Percentiles rank a stretch among this genome's conserved stretches.
These are phyloP conservation scores for Rubia peregrina DNA, from an alignment of 305 asterid species.

Conservation along the genomic window DNA sequence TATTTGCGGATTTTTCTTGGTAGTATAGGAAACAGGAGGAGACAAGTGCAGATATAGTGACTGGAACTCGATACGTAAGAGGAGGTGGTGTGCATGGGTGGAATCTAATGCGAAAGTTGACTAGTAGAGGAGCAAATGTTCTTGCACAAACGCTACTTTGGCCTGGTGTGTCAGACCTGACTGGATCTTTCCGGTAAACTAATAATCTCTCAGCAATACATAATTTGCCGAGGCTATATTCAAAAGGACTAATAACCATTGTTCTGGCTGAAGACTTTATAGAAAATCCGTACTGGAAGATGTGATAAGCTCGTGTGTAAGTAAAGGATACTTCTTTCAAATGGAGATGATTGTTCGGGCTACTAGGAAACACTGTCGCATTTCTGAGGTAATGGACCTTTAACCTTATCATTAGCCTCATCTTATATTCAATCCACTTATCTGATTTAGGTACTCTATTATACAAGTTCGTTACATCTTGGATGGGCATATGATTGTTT, in stretches of 20 bases:
- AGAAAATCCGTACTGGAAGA: conserved; percentile 80
- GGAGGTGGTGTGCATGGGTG: conserved; percentile 98
- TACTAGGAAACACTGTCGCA: conserved; percentile 71
- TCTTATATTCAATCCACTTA: not conserved
- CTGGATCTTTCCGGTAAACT: conserved; percentile 91
- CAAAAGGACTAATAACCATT: conserved; percentile 4
- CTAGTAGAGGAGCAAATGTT: conserved; percentile 97
- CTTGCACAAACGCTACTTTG: conserved; percentile 93
- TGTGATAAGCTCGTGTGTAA: conserved; percentile 84
- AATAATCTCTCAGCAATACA: not conserved
- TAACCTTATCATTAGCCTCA: not conserved
- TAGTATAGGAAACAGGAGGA: conserved; percentile 74
- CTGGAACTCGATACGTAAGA: conserved; percentile 91
- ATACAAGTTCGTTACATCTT: not conserved
- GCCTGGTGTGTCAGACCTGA: conserved; percentile 99
- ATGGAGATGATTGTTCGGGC: conserved; percentile 99
- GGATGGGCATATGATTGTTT: not conserved
- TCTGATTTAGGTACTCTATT: not conserved
- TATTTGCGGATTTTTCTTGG: conserved; percentile 19
- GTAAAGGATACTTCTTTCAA: conserved; percentile 97
- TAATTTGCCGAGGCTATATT: conserved; percentile 9
- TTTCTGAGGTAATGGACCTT: conserved; percentile 65
- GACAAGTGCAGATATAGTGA: conserved; percentile 85
- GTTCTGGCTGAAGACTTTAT: conserved; percentile 51
- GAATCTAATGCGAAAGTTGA: conserved; percentile 92